Evolutionary conservation across 495 filamentous ascomycete species (phyloP).

Genomic region (Penicillium mononematosum): DNA sequence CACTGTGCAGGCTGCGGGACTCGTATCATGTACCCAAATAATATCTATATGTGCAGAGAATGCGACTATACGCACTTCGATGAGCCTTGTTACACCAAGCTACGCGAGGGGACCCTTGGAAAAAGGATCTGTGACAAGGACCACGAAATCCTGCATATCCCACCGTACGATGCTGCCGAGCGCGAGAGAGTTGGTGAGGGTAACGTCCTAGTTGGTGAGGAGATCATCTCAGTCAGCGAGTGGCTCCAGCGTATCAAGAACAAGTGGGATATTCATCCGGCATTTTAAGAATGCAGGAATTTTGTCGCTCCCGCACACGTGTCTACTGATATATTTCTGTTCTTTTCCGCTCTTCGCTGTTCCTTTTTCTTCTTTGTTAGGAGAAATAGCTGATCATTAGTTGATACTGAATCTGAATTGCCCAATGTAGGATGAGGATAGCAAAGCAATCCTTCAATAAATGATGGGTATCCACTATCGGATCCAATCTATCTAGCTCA

Average conservation of each 20-base stretch:
- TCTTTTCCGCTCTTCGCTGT: not conserved
- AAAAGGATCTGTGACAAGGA: conserved; percentile 33
- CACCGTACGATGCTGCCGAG: conserved; percentile 31
- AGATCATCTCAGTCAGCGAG: conserved; percentile 35
- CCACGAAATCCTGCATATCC: conserved; percentile 39
- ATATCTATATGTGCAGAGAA: conserved; percentile 38
- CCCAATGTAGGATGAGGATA: not conserved
- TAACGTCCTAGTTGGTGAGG: conserved; percentile 31
- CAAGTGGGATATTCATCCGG: conserved; percentile 7
- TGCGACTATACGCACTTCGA: conserved; percentile 36
- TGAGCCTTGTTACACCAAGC: conserved; percentile 27
- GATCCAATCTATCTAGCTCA: not conserved
- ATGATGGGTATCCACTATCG: no score
- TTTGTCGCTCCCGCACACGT: not conserved
- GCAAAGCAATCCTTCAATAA: not conserved
- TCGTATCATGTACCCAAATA: conserved; percentile 18
- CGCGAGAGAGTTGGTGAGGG: conserved; percentile 21
- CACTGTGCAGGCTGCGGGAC: conserved; percentile 30
- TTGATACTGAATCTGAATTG: not conserved
- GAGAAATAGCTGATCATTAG: not conserved
- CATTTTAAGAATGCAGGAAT: not conserved
- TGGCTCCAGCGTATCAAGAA: conserved; percentile 26
- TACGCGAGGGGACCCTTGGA: conserved; percentile 27
- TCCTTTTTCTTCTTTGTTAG: not conserved
- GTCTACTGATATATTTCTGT: not conserved